Percentiles rank a stretch among this genome's conserved stretches.
These are phyloP conservation scores for Kodamaea nitidulidarum DNA, from an alignment of 805 yeast species.

Conservation along the genomic window DNA sequence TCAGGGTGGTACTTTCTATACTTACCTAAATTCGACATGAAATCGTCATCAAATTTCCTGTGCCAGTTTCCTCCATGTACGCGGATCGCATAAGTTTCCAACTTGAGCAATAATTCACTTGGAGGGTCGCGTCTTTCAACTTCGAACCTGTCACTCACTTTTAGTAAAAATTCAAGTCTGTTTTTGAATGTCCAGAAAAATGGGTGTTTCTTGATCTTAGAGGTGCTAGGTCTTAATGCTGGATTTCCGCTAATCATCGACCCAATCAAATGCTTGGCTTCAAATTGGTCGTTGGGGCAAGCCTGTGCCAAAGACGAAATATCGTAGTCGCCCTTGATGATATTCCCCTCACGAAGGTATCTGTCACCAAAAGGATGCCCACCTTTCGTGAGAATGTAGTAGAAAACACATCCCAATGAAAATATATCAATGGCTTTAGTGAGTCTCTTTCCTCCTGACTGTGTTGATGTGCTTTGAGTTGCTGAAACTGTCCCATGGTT, in stretches of 20 bases:
- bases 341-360: slow-evolving; percentile 83
- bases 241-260: slow-evolving; percentile 74
- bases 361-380: slow-evolving; percentile 94
- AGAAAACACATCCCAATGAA: slow-evolving; percentile 92
- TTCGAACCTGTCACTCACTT: slow-evolving; percentile 89
- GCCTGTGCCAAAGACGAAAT: slow-evolving; percentile 43
- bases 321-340: slow-evolving; percentile 61
- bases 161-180: slow-evolving; percentile 77
- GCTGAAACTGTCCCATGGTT: slow-evolving; percentile 6
- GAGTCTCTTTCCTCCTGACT: slow-evolving; percentile 46
- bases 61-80: slow-evolving; percentile 76
- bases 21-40: slow-evolving; percentile 81
- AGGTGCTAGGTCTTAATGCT: slow-evolving; percentile 64
- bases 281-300: slow-evolving; percentile 45
- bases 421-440: slow-evolving; percentile 92
- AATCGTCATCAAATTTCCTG: slow-evolving; percentile 58
- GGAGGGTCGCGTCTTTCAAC: slow-evolving; percentile 79
- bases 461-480: slow-evolving; percentile 5
- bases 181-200: slow-evolving; percentile 75
- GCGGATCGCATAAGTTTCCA: slow-evolving; percentile 53
- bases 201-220: slow-evolving; percentile 72
- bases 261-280: slow-evolving; percentile 67
- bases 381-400: slow-evolving; percentile 78
- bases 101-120: slow-evolving; percentile 48
- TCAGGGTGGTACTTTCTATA: slow-evolving; percentile 82